These are phyloP conservation scores for Chlorella sp. DNA, from an alignment of 139 green algal species.

Conservation along the genomic window DNA sequence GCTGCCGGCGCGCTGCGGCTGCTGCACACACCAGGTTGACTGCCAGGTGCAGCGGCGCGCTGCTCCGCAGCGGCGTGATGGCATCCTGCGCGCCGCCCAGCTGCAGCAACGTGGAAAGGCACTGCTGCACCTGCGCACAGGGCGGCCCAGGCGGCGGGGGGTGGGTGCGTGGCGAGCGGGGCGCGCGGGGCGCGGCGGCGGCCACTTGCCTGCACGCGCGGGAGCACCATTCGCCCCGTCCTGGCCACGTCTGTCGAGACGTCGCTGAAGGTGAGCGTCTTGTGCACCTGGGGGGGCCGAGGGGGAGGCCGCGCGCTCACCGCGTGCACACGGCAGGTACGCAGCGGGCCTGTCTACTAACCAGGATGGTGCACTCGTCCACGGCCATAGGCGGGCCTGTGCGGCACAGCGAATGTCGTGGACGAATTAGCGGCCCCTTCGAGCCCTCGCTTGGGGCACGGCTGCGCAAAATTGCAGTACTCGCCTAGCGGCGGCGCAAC, in stretches of 20 bases:
- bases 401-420: too few species aligned
- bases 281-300: not conserved
- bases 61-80: not conserved
- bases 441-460: too few species aligned
- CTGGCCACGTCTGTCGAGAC: conserved; percentile 26
- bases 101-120: conserved; percentile 19
- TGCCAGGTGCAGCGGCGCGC: conserved; percentile 5
- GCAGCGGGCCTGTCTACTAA: too few species aligned
- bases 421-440: too few species aligned
- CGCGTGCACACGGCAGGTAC: not conserved
- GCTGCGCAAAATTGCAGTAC: too few species aligned
- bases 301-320: not conserved
- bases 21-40: conserved; percentile 12
- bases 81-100: conserved; percentile 9
- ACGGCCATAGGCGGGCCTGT: too few species aligned
- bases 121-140: conserved; percentile 18
- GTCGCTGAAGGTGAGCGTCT: conserved; percentile 29
- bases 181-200: not conserved
- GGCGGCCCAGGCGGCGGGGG: not conserved
- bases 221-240: conserved; percentile 28
- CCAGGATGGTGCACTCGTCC: too few species aligned
- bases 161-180: not conserved
- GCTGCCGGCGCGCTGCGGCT: too few species aligned
- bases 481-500: too few species aligned
- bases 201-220: conserved; percentile 21